Base-by-base conservation (phyloP, 352 stramenopile genomes). In the Vaucheria bursata region DNA sequence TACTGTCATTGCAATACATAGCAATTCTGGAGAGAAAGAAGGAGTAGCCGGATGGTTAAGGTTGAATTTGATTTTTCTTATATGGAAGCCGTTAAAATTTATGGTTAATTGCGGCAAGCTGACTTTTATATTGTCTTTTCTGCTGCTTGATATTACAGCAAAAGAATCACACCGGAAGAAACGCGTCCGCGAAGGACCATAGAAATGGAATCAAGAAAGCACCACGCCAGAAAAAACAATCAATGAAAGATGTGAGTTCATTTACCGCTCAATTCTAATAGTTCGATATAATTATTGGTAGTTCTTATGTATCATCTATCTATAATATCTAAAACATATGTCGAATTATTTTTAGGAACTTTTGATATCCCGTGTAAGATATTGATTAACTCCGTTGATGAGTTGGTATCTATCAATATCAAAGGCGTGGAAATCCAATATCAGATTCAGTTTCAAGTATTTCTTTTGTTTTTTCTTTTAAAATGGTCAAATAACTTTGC, bases 131-230 rank as follows among this genome's bases (percentile, higher is more conserved):
- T 0, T 66, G 59, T 18, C 33, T 45, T 33, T 71, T 73, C 4
- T 34, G 0, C 72, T 18, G 34, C 64, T 80, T 1, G 12, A 1
- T 45, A 5, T 39, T 77, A 45, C 53, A 95, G 90, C 90, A 95
- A 92, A 98, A 98, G 92, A 97, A 98, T 88, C 95, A 96, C 88
- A 97, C 93, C 77, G 92, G 92, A 81, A 93, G 95, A 87, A 98
- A 98, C 90, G 92, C 95, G 82, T 97, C 92, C 77, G 90, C 95
- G 87, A 98, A 98, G 90, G 94, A 93, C 72, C 93, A 97, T 86
- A 89, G 89, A 86, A 97, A 97, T 86, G 94, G 94, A 82, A 97
- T 98, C 87, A 97, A 97, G 88, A 97, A 97, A 91, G 91, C 91
- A 80, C 96, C 97, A 87, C 90, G 91, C 85, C 91, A 93, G 86